Base-by-base conservation (phyloP, 768 basidiomycete species). In the Botryobasidium botryosum region DNA sequence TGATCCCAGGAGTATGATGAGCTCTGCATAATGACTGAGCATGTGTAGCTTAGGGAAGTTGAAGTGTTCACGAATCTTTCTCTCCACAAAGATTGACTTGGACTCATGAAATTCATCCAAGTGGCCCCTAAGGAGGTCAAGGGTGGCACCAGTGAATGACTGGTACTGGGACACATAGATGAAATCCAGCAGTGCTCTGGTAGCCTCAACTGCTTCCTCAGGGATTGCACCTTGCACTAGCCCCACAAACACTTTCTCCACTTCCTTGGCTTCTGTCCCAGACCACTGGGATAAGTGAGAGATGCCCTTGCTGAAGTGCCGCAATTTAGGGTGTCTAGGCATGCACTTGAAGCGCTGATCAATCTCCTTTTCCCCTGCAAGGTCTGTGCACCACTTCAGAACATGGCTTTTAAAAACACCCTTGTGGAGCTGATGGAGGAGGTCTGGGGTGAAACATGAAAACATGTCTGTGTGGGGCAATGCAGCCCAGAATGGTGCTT, bases 401-500 rank as follows among this genome's bases (percentile, higher is more conserved):
- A 33, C 12, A 33, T 33, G 32, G 18, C 18, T 18, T 18, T 33
- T 33, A 18, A 33, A 33, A 12, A 33, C 32, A 33, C 32, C 32
- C 18, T 33, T 33, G 18, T 33, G 32, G 32, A 33, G 12, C 18
- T 33, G 32, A n/a, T n/a, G n/a, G n/a, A n/a, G n/a, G n/a, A n/a
- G n/a, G n/a, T n/a, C n/a, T n/a, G n/a, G n/a, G n/a, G 47, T 73
- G 69, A 13, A 71, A n/a, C 48, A 57, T 0, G 26, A 1, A 50
- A 63, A 67, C 27, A 72, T 69, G 49, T 70, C 48, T 29, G 53
- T 43, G 46, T 58, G 61, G 0, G 66, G 67, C 6, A 69, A 48
- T 28, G 65, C 51, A 1, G 37, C 37, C 68, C 69, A 70, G 50
- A 68, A 70, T 13, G 66, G 69, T n/a, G n/a, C n/a, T n/a, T n/a